These are phyloP conservation scores for Sphaerosporella brunnea DNA, from an alignment of 495 filamentous ascomycete genomes.

Conservation along the genomic window DNA sequence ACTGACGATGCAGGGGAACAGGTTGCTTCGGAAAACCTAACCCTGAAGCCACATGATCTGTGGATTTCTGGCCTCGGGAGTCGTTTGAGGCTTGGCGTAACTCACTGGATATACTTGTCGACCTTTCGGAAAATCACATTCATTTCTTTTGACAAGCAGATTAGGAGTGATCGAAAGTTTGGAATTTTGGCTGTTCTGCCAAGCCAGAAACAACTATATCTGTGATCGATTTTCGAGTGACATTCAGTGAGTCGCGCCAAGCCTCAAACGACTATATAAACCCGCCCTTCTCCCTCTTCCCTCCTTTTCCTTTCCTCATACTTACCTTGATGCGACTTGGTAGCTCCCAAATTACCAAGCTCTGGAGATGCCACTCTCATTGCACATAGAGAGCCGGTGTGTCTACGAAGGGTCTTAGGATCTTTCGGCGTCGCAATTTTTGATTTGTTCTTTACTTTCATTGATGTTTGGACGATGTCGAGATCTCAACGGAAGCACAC, in stretches of 20 bases:
- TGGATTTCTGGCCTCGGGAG: no score
- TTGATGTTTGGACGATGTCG: neutral
- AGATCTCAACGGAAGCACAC: no score
- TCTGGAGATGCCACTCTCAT: neutral
- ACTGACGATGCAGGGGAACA: no score
- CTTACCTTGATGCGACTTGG: neutral
- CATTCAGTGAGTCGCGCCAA: neutral
- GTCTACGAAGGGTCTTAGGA: neutral
- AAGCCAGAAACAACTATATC: no score
- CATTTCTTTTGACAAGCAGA: neutral
- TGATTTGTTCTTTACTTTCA: neutral
- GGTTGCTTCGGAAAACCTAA: no score
- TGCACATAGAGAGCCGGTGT: slow-evolving; percentile 1
- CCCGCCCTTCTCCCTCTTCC: neutral
- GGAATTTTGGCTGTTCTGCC: neutral
- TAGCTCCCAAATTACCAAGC: neutral
- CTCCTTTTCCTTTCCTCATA: neutral
- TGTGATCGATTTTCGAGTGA: no score
- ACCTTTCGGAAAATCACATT: no score
- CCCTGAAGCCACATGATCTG: no score
- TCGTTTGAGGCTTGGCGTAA: neutral
- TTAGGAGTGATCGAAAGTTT: neutral
- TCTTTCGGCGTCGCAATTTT: slow-evolving; percentile 4
- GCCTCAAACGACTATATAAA: neutral
- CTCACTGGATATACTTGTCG: neutral